Evolutionary conservation across 2,329 filamentous ascomycete genomes (phyloP).

Genomic region (Eurotiales sp.): DNA sequence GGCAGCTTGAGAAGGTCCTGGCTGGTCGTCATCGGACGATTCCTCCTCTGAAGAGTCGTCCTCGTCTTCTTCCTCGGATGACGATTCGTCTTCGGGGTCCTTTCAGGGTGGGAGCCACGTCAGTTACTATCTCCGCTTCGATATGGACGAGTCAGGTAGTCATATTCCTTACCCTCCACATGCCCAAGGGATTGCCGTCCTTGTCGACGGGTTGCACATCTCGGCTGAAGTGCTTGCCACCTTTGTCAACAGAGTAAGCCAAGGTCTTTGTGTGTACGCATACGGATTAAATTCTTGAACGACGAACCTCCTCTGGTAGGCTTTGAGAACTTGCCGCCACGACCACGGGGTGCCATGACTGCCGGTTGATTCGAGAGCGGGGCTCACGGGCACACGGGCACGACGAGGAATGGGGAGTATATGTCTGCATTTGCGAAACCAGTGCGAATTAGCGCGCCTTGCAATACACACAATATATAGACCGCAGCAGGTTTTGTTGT

Average conservation of each 20-base stretch:
- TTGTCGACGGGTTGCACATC: conserved; percentile 83
- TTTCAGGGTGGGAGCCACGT: conserved; percentile 13
- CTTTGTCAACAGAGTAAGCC: conserved; percentile 43
- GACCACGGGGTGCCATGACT: conserved; percentile 17
- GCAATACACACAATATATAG: too few relatives aligned
- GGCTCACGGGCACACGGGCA: neutral
- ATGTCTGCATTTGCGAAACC: neutral
- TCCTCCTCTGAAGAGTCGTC: conserved; percentile 49
- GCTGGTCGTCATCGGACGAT: conserved; percentile 47
- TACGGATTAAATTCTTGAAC: neutral
- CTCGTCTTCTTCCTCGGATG: conserved; percentile 49
- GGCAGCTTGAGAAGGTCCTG: conserved; percentile 45
- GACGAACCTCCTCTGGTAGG: conserved; percentile 17
- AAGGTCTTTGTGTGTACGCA: neutral
- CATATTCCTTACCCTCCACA: conserved; percentile 66
- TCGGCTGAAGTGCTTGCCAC: conserved; percentile 92
- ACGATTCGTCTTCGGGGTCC: conserved; percentile 33
- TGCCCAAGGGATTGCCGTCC: conserved; percentile 82
- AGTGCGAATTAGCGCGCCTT: too few relatives aligned
- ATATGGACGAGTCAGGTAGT: conserved; percentile 17
- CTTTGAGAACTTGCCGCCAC: conserved; percentile 19
- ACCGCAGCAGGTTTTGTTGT: too few relatives aligned
- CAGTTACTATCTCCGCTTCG: neutral
- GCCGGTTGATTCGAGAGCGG: neutral
- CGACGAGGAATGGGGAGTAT: neutral